Evolutionary conservation across 257 asterid genomes (phyloP).

Genomic region (Nicotiana otophora): DNA sequence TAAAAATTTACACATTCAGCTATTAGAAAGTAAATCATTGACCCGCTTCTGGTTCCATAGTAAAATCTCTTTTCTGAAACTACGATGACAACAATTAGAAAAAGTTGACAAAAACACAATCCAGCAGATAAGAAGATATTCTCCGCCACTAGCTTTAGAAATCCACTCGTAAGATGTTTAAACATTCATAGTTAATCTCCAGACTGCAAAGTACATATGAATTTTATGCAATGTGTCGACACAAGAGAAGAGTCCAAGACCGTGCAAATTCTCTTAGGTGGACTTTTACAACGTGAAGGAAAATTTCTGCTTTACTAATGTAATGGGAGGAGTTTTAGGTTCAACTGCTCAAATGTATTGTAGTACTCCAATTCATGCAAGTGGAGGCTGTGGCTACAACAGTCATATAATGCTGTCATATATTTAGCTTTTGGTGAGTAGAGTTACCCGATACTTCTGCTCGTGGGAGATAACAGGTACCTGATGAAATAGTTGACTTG

Average conservation of each 20-base stretch:
- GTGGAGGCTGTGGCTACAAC: background rate
- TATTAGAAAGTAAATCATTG: too few relatives aligned
- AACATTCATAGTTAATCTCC: background rate
- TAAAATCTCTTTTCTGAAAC: too few relatives aligned
- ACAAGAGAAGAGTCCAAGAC: background rate
- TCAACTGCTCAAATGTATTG: background rate
- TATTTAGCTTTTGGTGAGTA: too few relatives aligned
- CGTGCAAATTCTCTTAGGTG: background rate
- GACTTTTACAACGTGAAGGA: background rate
- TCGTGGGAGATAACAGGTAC: too few relatives aligned
- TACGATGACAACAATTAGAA: too few relatives aligned
- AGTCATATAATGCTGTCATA: background rate
- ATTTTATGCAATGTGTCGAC: background rate
- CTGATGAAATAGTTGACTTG: too few relatives aligned
- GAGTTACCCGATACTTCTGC: too few relatives aligned
- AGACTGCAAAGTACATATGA: background rate
- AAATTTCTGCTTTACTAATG: background rate
- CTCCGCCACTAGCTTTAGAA: background rate
- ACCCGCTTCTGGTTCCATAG: too few relatives aligned
- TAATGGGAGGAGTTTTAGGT: background rate
- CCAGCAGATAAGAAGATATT: background rate
- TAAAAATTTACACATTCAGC: too few relatives aligned
- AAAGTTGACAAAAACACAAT: too few relatives aligned
- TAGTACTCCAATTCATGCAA: background rate
- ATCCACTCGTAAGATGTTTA: background rate